Evolutionary conservation across 768 basidiomycete species (phyloP), one percentile per base, ranked within the genome.

Genomic region (Russula griseocarnosa): DNA sequence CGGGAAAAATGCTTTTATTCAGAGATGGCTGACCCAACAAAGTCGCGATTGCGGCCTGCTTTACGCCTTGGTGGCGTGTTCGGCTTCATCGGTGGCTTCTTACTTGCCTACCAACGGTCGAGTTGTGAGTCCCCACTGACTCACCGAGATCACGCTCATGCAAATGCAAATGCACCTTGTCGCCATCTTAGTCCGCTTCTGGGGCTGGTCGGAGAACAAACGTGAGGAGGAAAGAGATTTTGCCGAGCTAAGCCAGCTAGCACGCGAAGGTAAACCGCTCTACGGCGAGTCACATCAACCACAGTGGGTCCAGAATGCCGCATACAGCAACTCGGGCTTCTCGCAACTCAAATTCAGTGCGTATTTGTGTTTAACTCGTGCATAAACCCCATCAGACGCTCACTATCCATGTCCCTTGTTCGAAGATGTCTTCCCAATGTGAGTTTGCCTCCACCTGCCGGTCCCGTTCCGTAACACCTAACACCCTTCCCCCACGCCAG

Each of bases 131-230:
- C 49, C 50, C 52, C 1, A 18, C 20, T 32, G 7, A 32, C 26
- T 18, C 40, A 28, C 26, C 26, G 28, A 18, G 70, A 70, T 63
- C 55, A 51, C 46, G 36, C 53, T 62, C 28, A 58, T 18, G 22
- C 24, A 3, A 16, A 16, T 34, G 1, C 11, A 36, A 36, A 36
- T 32, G 24, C 9, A n/a, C 47, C 34, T n/a, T 36, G 56, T 57
- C 44, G 13, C 71, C 38, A 14, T 51, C 28, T 22, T 26, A 93
- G 91, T 84, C 72, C 92, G 93, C n/a, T 92, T 96, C 79, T 94
- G 91, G 92, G 93, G 93, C 57, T 95, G 92, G 93, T 77, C 84
- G 7, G 93, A 96, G 76, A 96, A 96, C 76, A 83, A 84, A 67
- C 80, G 83, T 18, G 96, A 98, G 74, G 83, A 89, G 68, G 83